Conservation (phyloP, 495 filamentous ascomycete species). For the Halenospora varia region DNA sequence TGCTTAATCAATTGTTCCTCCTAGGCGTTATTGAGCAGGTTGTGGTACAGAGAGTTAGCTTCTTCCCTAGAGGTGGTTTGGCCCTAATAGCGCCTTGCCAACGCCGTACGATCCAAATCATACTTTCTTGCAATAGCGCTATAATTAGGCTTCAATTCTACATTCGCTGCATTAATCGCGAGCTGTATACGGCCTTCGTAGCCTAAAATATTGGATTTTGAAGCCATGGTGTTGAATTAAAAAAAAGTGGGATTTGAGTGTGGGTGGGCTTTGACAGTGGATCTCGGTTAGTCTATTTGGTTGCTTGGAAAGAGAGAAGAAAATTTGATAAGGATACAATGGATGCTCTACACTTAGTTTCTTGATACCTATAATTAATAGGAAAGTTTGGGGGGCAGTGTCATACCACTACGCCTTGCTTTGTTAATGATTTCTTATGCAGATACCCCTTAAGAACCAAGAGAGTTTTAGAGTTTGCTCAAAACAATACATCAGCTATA, state of each 20-base stretch:
- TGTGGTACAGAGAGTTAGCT: neutral
- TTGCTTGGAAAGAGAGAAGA: no score
- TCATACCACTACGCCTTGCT: no score
- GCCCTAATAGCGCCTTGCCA: neutral
- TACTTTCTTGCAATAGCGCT: neutral
- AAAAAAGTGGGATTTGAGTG: neutral
- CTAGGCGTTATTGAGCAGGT: constrained; percentile 5
- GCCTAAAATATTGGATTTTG: no score
- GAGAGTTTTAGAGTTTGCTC: no score
- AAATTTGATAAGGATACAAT: no score
- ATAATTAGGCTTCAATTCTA: neutral
- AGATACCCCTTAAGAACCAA: no score
- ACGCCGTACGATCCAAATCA: neutral
- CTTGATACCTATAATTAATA: no score
- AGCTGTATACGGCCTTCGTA: neutral
- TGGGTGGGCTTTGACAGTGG: no score
- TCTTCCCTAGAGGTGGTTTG: neutral
- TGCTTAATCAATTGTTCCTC: constrained; percentile 3
- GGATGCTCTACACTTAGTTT: no score
- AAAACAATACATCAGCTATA: no score
- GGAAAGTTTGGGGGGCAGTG: no score
- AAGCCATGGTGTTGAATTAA: neutral
- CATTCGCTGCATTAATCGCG: neutral
- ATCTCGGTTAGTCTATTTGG: neutral
- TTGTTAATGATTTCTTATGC: no score